phyloP scores from a whole-genome alignment of 202 grass and related monocot genomes.

The Panicum virgatum region DNA sequence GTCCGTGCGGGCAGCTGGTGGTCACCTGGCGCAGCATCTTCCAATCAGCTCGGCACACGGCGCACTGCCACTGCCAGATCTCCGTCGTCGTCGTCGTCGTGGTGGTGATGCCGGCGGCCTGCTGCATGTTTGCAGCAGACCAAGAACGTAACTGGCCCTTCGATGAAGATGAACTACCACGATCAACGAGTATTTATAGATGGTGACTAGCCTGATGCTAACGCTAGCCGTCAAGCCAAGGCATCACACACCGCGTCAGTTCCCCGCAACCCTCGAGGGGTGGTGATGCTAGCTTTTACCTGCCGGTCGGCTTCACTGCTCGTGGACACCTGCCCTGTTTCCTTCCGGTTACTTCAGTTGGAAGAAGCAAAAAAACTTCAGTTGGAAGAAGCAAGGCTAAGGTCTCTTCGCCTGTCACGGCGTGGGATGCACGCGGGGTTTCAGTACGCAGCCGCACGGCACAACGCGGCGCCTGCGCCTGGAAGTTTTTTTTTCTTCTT shows the following conservation, averaged over 20 bases:
- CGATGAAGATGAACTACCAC: not conserved
- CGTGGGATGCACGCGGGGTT: not conserved
- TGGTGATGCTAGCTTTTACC: not conserved
- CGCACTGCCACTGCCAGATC: conserved; percentile 29
- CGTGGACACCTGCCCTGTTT: not conserved
- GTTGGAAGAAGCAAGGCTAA: too few relatives aligned
- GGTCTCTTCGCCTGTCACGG: not conserved
- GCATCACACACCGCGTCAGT: not conserved
- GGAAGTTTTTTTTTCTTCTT: too few relatives aligned
- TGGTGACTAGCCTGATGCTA: not conserved
- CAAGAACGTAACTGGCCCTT: not conserved
- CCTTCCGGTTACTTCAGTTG: not conserved
- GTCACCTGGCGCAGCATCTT: conserved; percentile 33
- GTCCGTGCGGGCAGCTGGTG: conserved; percentile 4
- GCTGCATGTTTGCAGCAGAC: not conserved
- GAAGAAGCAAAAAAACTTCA: too few relatives aligned
- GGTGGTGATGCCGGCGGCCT: not conserved
- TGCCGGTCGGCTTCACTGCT: not conserved
- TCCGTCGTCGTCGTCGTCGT: conserved; percentile 1
- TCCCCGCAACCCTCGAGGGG: not conserved
- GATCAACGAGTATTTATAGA: not conserved
- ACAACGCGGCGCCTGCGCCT: not conserved
- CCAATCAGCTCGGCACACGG: not conserved
- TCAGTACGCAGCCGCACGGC: not conserved
- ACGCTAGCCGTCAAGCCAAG: not conserved